phyloP scores from a whole-genome alignment of 73 alveolate genomes.

The Tetrahymena thermophila region DNA sequence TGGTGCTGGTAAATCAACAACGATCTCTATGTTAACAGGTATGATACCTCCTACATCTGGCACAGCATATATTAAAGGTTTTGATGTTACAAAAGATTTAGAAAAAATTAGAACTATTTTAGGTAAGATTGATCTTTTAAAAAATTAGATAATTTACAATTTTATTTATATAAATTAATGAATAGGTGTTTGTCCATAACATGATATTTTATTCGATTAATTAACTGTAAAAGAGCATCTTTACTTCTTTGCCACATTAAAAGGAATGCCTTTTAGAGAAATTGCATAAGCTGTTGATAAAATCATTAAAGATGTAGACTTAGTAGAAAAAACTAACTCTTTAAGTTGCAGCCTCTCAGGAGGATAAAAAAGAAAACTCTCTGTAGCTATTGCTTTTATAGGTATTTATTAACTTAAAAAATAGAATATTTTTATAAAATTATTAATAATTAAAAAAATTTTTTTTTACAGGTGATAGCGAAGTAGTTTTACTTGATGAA shows the following conservation, averaged over 20 bases:
- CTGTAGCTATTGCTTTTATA: slow-evolving; percentile 88
- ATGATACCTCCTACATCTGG: slow-evolving; percentile 80
- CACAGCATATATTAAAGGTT: slow-evolving; percentile 60
- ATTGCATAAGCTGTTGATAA: background rate
- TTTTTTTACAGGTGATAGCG: slow-evolving; percentile 59
- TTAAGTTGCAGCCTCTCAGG: slow-evolving; percentile 64
- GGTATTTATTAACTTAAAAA: slow-evolving; percentile 51
- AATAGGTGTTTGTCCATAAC: slow-evolving; percentile 78
- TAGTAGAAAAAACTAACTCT: background rate
- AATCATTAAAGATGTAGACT: background rate
- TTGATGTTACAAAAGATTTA: slow-evolving; percentile 57
- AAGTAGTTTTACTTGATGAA: slow-evolving; percentile 84
- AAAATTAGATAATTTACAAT: too few relatives aligned
- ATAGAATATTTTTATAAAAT: slow-evolving; percentile 6
- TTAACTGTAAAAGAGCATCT: slow-evolving; percentile 69
- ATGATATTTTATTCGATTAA: slow-evolving; percentile 64
- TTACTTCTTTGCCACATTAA: slow-evolving; percentile 56
- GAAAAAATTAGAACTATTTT: slow-evolving; percentile 44
- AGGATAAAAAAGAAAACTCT: slow-evolving; percentile 90
- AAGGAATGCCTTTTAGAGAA: slow-evolving; percentile 41
- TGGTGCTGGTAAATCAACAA: slow-evolving; percentile 98
- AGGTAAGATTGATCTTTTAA: background rate
- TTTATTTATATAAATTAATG: too few relatives aligned
- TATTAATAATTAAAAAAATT: slow-evolving; percentile 62
- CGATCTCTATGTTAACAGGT: slow-evolving; percentile 90